Evolutionary conservation across 306 rosid species (phyloP), one percentile per base, ranked within the genome.

Genomic region (Fragaria vesca): DNA sequence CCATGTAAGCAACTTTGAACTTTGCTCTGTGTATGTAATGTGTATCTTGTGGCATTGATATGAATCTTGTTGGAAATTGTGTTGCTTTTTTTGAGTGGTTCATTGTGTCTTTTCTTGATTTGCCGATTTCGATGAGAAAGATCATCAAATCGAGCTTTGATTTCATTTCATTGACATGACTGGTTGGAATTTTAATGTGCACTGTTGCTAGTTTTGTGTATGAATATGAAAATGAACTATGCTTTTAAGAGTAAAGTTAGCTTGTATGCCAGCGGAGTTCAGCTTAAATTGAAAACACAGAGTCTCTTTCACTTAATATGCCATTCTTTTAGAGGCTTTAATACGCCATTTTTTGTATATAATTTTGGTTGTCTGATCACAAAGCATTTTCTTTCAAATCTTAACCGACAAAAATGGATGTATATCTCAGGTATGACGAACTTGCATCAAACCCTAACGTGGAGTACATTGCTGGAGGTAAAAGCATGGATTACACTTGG

Each of bases 391-490:
- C 4, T 8, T 30, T 32, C 32, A 75, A 48, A 69, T 60, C 8
- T 24, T 69, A 43, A 48, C 77, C 28, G 21, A 52, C 40, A 8
- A 34, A 77, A 11, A 2, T 32, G 18, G 17, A 74, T 81, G 43
- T 71, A 20, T 34, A 61, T 76, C 21, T 66, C 68, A 92, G 98
- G 96, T 92, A 92, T 2, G 97, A 95, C 0, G 98, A 92, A 72
- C 13, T 92, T 88, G 68, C 91, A 72, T 10, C 83, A 67, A 87
- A 89, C 20, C 60, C 66, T 58, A 89, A 82, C 4, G 99, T 88
- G 86, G 97, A 95, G 78, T 95, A 87, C 81, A 95, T 86, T 84
- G 99, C 97, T 71, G 98, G 98, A 93, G 98, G 98, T 92, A 85
- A 77, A 10, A 65, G 16, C 69, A 18, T 2, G 34, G 72, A 61